These are phyloP conservation scores for Naganishia albida DNA, from an alignment of 1,284 basidiomycete species.

Conservation along the genomic window DNA sequence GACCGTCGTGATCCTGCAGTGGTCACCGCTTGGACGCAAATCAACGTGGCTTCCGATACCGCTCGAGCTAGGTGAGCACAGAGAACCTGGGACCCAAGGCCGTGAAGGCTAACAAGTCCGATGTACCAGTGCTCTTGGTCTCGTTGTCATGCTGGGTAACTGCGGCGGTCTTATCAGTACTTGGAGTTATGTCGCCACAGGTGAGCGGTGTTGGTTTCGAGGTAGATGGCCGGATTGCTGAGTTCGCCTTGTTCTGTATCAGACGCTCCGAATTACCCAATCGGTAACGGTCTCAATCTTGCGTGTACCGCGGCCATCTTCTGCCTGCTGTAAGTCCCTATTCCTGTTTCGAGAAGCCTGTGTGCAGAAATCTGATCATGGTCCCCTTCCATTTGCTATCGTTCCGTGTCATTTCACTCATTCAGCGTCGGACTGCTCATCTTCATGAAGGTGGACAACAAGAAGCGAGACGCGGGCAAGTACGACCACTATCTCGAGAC, in stretches of 20 bases:
- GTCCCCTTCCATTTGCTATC: neutral
- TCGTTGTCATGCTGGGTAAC: constrained; percentile 32
- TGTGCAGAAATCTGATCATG: neutral
- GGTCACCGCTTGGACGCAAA: constrained; percentile 28
- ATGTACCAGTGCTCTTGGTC: constrained; percentile 17
- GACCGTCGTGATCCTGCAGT: neutral
- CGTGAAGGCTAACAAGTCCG: neutral
- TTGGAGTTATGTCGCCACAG: constrained; percentile 32
- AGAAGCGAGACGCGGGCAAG: constrained; percentile 29
- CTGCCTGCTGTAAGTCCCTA: constrained; percentile 1
- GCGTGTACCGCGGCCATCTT: constrained; percentile 18
- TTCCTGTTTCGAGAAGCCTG: neutral
- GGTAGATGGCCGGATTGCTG: constrained; percentile 15
- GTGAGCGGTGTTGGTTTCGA: neutral
- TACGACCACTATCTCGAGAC: constrained; percentile 27
- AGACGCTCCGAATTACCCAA: constrained; percentile 36
- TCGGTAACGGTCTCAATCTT: constrained; percentile 29
- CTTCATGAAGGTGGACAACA: constrained; percentile 27
- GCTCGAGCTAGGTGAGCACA: constrained; percentile 16
- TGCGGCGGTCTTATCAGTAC: constrained; percentile 40
- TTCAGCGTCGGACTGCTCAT: constrained; percentile 11
- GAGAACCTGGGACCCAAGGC: neutral
- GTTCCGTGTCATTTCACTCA: neutral
- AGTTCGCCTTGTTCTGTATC: constrained; percentile 33
- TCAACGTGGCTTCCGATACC: constrained; percentile 29